These are phyloP conservation scores for Amaranthus palmeri DNA, from an alignment of 148 eudicot species.

Conservation along the genomic window DNA sequence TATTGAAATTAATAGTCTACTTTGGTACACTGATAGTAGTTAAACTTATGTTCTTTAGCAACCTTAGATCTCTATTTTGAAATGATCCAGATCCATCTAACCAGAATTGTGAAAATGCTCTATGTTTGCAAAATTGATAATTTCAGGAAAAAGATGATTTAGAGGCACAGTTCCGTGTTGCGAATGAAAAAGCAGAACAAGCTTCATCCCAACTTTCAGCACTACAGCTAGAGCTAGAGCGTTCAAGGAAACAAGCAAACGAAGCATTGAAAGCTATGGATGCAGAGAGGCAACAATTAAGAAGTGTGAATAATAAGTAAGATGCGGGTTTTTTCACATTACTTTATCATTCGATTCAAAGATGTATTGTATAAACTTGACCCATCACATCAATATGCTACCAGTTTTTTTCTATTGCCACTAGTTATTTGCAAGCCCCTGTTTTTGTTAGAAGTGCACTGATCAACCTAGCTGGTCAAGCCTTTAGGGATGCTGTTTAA, in stretches of 20 bases:
- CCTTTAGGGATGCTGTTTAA: background rate
- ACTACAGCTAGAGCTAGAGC: slow-evolving; percentile 87
- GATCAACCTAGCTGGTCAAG: background rate
- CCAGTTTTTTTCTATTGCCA: background rate
- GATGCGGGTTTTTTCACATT: background rate
- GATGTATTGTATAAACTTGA: slow-evolving; percentile 3
- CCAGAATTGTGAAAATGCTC: background rate
- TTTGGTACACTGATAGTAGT: too few species aligned
- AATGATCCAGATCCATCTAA: too few species aligned
- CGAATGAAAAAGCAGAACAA: slow-evolving; percentile 68
- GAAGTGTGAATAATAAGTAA: slow-evolving; percentile 93
- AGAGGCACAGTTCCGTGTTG: slow-evolving; percentile 70
- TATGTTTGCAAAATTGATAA: slow-evolving; percentile 11
- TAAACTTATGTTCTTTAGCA: too few species aligned
- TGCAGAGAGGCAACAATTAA: slow-evolving; percentile 79
- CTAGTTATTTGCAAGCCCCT: background rate
- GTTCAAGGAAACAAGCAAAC: slow-evolving; percentile 81
- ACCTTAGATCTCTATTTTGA: too few species aligned
- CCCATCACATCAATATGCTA: background rate
- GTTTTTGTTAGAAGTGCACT: background rate
- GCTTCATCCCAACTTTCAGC: slow-evolving; percentile 66
- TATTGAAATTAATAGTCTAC: too few species aligned
- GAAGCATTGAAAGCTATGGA: slow-evolving; percentile 94
- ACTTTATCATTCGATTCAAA: background rate
- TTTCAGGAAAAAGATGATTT: slow-evolving; percentile 91